Percentiles rank a stretch among this genome's conserved stretches.
phyloP scores from a whole-genome alignment of 768 basidiomycete genomes.

The Amanita pallidorosea region DNA sequence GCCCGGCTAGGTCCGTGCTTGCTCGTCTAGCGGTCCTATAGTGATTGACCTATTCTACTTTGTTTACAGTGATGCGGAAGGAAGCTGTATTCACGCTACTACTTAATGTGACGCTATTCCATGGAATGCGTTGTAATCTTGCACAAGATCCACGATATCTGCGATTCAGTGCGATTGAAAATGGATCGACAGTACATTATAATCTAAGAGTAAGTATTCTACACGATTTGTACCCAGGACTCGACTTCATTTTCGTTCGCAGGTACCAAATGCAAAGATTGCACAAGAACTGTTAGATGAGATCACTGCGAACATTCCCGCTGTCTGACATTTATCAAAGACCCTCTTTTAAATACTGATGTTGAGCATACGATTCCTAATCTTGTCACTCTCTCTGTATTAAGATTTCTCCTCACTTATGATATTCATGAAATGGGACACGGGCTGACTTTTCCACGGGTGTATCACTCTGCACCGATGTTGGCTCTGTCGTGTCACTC shows the following conservation, averaged over 20 bases:
- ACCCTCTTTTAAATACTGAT: not conserved
- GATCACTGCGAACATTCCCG: slow-evolving; percentile 38
- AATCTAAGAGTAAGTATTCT: slow-evolving; percentile 54
- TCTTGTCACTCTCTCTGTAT: slow-evolving; percentile 1
- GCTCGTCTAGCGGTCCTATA: not conserved
- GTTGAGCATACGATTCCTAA: slow-evolving; percentile 1
- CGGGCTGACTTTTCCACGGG: slow-evolving; percentile 11
- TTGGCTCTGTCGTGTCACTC: not conserved
- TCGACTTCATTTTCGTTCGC: slow-evolving; percentile 2
- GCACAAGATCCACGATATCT: slow-evolving; percentile 76
- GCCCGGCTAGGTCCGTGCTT: slow-evolving; percentile 52
- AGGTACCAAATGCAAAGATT: slow-evolving; percentile 64
- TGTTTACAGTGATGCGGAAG: slow-evolving; percentile 65
- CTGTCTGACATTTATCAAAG: slow-evolving; percentile 14
- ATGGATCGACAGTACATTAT: slow-evolving; percentile 52
- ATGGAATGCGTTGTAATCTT: slow-evolving; percentile 62
- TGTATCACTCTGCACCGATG: not conserved
- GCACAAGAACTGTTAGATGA: slow-evolving; percentile 58
- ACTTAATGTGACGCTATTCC: slow-evolving; percentile 67
- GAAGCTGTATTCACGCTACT: slow-evolving; percentile 71
- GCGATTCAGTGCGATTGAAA: slow-evolving; percentile 63
- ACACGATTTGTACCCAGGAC: slow-evolving; percentile 1
- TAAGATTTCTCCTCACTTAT: not conserved
- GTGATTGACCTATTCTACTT: slow-evolving; percentile 3
- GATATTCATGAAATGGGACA: slow-evolving; percentile 1